Conservation (phyloP, 2,329 filamentous ascomycete species). For the Parasarocladium wereldwijsianum region DNA sequence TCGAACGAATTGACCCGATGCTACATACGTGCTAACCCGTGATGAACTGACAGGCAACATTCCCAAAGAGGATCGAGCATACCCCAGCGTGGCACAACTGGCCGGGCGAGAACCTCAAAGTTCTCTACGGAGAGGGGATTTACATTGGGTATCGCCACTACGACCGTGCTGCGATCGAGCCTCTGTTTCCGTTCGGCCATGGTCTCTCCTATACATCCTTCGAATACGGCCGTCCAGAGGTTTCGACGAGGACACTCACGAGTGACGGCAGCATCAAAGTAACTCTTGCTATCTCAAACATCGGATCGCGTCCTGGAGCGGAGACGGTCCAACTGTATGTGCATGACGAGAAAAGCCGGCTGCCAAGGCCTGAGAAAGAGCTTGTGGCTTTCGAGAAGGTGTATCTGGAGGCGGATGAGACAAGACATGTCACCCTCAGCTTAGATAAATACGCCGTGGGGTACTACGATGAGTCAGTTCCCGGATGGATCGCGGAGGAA, state of each 20-base stretch:
- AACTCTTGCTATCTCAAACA: slow-evolving; percentile 36
- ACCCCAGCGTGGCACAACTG: slow-evolving; percentile 60
- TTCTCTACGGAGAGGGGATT: slow-evolving; percentile 57
- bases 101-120: slow-evolving; percentile 54
- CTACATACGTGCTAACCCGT: background rate
- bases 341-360: slow-evolving; percentile 42
- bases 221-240: slow-evolving; percentile 41
- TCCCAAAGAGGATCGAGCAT: slow-evolving; percentile 48
- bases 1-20: background rate
- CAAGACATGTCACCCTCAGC: slow-evolving; percentile 28
- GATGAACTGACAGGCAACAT: slow-evolving; percentile 35
- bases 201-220: slow-evolving; percentile 62
- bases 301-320: slow-evolving; percentile 37
- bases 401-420: slow-evolving; percentile 39
- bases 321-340: slow-evolving; percentile 59
- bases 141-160: slow-evolving; percentile 64
- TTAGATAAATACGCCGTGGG: slow-evolving; percentile 37
- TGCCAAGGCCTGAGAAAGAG: slow-evolving; percentile 57
- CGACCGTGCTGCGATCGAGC: slow-evolving; percentile 42
- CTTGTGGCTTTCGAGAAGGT: slow-evolving; percentile 56
- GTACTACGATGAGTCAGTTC: slow-evolving; percentile 47
- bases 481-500: slow-evolving; percentile 51
- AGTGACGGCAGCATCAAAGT: slow-evolving; percentile 26
- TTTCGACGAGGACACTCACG: slow-evolving; percentile 26
- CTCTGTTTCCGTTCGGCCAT: slow-evolving; percentile 59